Evolutionary conservation across 2,329 filamentous ascomycete species (phyloP), one percentile per base, ranked within the genome.

Genomic region (Penicillium hordei): DNA sequence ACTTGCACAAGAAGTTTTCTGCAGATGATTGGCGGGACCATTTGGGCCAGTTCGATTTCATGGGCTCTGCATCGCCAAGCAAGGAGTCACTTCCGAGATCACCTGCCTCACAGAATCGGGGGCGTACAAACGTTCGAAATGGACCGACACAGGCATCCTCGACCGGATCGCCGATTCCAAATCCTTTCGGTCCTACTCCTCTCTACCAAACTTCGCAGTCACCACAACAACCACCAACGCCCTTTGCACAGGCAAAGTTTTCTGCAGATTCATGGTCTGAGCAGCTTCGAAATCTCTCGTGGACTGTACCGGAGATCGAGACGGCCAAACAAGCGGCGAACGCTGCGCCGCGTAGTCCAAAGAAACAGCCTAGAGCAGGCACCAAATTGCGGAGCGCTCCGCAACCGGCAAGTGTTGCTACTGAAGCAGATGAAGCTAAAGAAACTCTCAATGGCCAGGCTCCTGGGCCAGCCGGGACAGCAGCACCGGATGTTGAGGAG

Each of bases 21-120:
- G 74, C 76, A 1, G 70, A 71, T 13, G 75, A 76, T 21, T 79
- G 76, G 76, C 68, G 72, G 48, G 70, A 70, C 48, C 72, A 71
- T 44, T 68, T 78, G n/a, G 57, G 62, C 9, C 60, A 63, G 3
- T 69, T 73, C 29, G 71, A 75, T 19, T 74, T 76, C 55, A 74
- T 79, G 39, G 68, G 67, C 5, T 70, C 74, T 38, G 65, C 60
- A 45, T 57, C 71, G 9, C 52, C 58, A 19, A 64, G 62, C 13
- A 68, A 66, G 52, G 66, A 69, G 45, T 52, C 60, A 12, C 46
- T 53, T 10, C 65, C 64, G 19, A 61, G 58, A 31, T 62, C 68
- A 34, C 55, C 59, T 4, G 61, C 59, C 19, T 39, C 59, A 7
- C 62, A 60, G 25, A 62, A 52, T 36, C 67, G 67, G 23, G 63